Percentiles rank a stretch among this genome's conserved stretches.
Evolutionary conservation across 352 stramenopile genomes (phyloP).

Genomic region (Pythium graminicola): DNA sequence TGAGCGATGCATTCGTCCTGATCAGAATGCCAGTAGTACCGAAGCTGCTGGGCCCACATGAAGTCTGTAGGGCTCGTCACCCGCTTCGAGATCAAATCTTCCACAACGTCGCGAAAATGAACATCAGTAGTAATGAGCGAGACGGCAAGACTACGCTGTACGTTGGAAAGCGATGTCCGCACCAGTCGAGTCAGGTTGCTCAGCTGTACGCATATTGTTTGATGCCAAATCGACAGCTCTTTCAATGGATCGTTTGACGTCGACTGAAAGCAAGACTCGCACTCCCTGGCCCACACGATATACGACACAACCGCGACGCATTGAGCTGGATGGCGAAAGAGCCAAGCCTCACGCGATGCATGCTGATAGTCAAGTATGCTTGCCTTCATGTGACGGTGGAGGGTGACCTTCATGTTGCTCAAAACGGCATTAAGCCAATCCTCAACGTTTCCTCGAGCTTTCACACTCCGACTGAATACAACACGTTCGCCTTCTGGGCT

Average conservation of each 20-base stretch:
- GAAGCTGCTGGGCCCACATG: constrained; percentile 92
- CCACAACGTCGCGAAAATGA: constrained; percentile 86
- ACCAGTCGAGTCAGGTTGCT: constrained; percentile 90
- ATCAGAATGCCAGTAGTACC: constrained; percentile 94
- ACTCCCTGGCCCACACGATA: constrained; percentile 79
- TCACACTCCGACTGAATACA: constrained; percentile 61
- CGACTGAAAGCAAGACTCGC: constrained; percentile 88
- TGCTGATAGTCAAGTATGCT: constrained; percentile 88
- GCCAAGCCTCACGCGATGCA: constrained; percentile 70
- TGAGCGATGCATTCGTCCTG: constrained; percentile 88
- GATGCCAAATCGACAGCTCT: constrained; percentile 54
- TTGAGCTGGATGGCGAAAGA: constrained; percentile 83
- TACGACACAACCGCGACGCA: constrained; percentile 87
- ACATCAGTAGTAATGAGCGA: constrained; percentile 91
- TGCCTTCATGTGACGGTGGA: constrained; percentile 66
- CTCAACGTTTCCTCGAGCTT: constrained; percentile 82
- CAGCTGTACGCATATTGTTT: constrained; percentile 63
- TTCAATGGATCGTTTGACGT: constrained; percentile 70
- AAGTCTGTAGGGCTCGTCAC: constrained; percentile 82
- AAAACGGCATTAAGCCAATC: constrained; percentile 79
- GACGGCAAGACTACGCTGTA: constrained; percentile 87
- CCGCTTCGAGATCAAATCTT: constrained; percentile 64
- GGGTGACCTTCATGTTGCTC: constrained; percentile 59
- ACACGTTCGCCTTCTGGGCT: constrained; percentile 77
- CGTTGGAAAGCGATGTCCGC: constrained; percentile 68